Evolutionary conservation across 177 flowering plant species (phyloP), one percentile per base, ranked within the genome.

Genomic region (Vitis hybrid): DNA sequence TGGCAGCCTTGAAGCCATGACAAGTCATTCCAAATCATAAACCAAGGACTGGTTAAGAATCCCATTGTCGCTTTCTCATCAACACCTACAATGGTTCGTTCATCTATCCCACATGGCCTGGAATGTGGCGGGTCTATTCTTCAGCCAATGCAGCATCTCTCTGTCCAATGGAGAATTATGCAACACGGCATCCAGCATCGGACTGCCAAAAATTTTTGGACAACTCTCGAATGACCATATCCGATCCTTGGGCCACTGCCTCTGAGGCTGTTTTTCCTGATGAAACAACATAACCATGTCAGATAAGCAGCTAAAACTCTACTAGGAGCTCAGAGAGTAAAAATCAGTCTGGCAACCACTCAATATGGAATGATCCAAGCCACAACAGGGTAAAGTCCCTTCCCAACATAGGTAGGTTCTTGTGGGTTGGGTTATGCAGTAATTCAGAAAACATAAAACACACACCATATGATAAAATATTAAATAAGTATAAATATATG

Each of bases 251-350:
- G 97, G 95, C 99, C 99, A 96, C 4, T 91, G 80, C 77, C 88
- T 87, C 75, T 92, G 98, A 11, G 97, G 87, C 70, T 87, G 94
- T 79, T 86, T 94, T 72, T 92, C 98, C 99, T 96, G 94, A 3
- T 56, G 17, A 62, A 19, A 65, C 54, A 56, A 56, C 17, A 62
- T 11, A 56, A 58, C 0, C 11, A 3, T 24, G 13, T 19, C 10
- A 46, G 48, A 52, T 66, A 10, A 70, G 40, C 17, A 54, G 19
- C 24, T 27, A 30, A 30, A 30, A 30, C 32, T 30, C 32, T 30
- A 30, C 32, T 4, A 30, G 32, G 32, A 30, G 5, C 21, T 21
- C 17, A 64, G 6, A 21, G 12, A 7, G 14, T 18, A 4, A 4
- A 12, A 52, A 32, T 27, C 32, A 30, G 32, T 4, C 32, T 30